Conservation (phyloP, 129 eudicot species). For the Helichrysum umbraculigerum region DNA sequence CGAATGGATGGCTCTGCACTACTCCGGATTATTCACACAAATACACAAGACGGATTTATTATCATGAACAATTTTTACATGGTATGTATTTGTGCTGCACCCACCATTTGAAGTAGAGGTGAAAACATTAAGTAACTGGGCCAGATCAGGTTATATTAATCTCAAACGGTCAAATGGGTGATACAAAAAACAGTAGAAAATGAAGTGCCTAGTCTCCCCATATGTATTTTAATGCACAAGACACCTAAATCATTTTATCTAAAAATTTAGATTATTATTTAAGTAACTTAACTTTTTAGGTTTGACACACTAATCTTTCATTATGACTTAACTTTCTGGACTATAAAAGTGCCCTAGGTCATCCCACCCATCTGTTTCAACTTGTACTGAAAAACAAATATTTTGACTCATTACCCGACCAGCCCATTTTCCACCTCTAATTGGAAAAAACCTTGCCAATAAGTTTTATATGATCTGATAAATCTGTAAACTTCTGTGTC, state of each 20-base stretch:
- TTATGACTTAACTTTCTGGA: no score
- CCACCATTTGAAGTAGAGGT: neutral
- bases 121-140: no score
- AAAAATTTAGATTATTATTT: no score
- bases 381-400: no score
- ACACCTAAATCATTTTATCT: neutral
- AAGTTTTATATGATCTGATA: slow-evolving; percentile 18
- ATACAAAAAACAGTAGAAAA: no score
- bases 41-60: slow-evolving; percentile 60
- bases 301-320: neutral
- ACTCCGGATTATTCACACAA: slow-evolving; percentile 55
- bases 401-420: no score
- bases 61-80: slow-evolving; percentile 84
- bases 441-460: neutral
- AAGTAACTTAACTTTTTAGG: neutral
- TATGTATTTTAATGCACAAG: no score
- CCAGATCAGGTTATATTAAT: no score
- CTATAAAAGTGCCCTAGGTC: no score
- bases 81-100: slow-evolving; percentile 46
- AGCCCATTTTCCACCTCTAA: slow-evolving; percentile 6
- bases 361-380: no score
- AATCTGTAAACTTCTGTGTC: slow-evolving; percentile 7
- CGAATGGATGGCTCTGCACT: slow-evolving; percentile 62
- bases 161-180: no score
- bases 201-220: no score